Percentiles rank a stretch among this genome's conserved stretches.
phyloP scores from a whole-genome alignment of 2,329 filamentous ascomycete species.

The Fusarium solani-melongenae region DNA sequence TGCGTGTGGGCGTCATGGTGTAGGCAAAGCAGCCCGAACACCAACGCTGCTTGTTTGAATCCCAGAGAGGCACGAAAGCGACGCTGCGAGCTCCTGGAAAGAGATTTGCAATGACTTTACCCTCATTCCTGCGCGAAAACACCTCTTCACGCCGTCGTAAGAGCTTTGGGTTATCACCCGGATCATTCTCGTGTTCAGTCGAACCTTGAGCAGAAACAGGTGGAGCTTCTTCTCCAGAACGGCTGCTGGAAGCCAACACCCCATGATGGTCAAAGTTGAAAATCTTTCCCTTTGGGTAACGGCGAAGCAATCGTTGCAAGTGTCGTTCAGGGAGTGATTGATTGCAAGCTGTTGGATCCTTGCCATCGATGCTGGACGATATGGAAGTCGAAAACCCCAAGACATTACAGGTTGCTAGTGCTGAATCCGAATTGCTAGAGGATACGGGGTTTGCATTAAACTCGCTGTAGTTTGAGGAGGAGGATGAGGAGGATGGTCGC shows the following conservation, averaged over 20 bases:
- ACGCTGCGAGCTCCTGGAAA: conserved; percentile 60
- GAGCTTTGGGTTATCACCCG: not conserved
- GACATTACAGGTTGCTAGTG: conserved; percentile 41
- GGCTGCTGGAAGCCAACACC: conserved; percentile 46
- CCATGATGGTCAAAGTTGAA: conserved; percentile 58
- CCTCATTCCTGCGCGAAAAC: conserved; percentile 33
- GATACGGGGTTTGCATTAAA: conserved; percentile 16
- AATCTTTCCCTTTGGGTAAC: conserved; percentile 59
- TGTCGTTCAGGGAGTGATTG: conserved; percentile 4
- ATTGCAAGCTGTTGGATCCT: conserved; percentile 3
- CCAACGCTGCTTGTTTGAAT: conserved; percentile 57
- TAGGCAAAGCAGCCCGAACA: conserved; percentile 63
- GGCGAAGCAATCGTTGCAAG: conserved; percentile 33
- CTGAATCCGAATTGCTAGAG: conserved; percentile 39
- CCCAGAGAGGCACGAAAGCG: conserved; percentile 61
- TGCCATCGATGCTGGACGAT: conserved; percentile 48
- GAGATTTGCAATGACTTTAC: conserved; percentile 42
- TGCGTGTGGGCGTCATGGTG: conserved; percentile 55
- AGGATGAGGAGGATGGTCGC: conserved; percentile 14
- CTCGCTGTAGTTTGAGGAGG: conserved; percentile 1
- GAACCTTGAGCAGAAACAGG: not conserved
- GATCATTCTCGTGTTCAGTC: not conserved
- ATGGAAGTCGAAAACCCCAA: conserved; percentile 53
- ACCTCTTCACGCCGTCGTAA: not conserved
- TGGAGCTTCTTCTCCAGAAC: conserved; percentile 40